Evolutionary conservation across 2,329 filamentous ascomycete genomes (phyloP), one percentile per base, ranked within the genome.

Genomic region (Calycina herbarum): DNA sequence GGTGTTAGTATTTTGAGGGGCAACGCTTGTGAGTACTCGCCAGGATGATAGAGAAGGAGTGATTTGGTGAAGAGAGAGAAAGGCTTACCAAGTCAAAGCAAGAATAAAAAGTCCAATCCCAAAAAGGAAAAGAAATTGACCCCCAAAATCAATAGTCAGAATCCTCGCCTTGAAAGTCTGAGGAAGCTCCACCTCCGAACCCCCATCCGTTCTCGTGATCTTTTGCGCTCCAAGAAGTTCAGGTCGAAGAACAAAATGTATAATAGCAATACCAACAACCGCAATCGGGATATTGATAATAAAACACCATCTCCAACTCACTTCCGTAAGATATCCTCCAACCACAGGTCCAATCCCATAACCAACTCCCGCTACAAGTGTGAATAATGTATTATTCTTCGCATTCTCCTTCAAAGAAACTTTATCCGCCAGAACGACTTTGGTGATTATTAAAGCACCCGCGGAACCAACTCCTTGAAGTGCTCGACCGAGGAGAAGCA

Each of bases 241-340:
- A 35, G 83, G 81, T 24, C 86, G 81, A 38, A 90, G 80, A 40
- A 89, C 70, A 63, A 88, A 75, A 70, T 85, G 84, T 60, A 85
- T 79, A 51, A 86, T 66, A n/a, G 83, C 59, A 42, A 89, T 78
- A 5, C 82, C 83, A 24, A 83, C 70, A 2, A 81, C 77, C 1
- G 79, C 81, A 54, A 88, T 80, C 17, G 86, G 86, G n/a, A 88
- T 78, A 67, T 85, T 86, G 63, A 90, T 82, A 45, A 82, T 86
- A 73, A 91, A 91, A 72, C 86, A 88, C 82, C 89, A 91, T 60
- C 87, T 79, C 88, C 88, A 91, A 68, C 81, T 82, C 3, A 80
- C 76, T 42, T 79, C 77, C 24, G 84, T 84, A 13, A 87, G 78
- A 65, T 84, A 85, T 0, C 81, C 69, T 54, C 88, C 88, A 29